Percentiles rank a stretch among this genome's conserved stretches.
phyloP scores from a whole-genome alignment of 31 red algal species.

The Odonthalia washingtoniensis region DNA sequence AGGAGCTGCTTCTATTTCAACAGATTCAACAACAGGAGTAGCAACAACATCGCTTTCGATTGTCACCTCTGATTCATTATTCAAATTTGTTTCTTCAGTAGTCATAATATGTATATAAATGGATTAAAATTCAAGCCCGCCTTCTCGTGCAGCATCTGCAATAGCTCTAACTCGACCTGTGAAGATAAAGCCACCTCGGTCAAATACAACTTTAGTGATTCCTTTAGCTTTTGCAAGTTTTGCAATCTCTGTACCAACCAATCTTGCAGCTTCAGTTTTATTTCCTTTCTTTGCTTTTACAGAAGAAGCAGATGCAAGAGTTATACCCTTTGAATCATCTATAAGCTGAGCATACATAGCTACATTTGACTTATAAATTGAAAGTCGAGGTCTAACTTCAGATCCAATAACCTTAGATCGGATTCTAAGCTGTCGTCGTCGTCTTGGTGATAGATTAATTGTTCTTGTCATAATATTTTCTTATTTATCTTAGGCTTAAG shows the following conservation, averaged over 20 bases:
- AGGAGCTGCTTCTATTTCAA: slow-evolving; percentile 8
- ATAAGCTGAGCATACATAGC: not conserved
- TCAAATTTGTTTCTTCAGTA: slow-evolving; percentile 5
- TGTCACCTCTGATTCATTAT: slow-evolving; percentile 5
- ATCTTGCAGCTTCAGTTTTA: slow-evolving; percentile 13
- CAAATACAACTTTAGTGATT: slow-evolving; percentile 17
- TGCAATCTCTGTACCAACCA: slow-evolving; percentile 11
- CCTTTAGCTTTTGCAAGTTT: slow-evolving; percentile 3
- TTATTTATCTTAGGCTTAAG: slow-evolving; percentile 14
- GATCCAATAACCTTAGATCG: slow-evolving; percentile 5
- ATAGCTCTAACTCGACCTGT: slow-evolving; percentile 19
- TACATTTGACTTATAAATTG: not conserved
- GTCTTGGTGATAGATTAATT: not conserved
- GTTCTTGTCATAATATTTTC: slow-evolving; percentile 17
- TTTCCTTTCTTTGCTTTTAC: not conserved
- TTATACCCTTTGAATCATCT: slow-evolving; percentile 16
- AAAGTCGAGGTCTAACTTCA: slow-evolving; percentile 8
- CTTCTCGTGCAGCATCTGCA: slow-evolving; percentile 20
- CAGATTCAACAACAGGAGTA: slow-evolving; percentile 12
- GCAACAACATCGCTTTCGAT: not conserved
- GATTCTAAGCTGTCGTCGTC: too few relatives aligned
- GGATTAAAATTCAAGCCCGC: slow-evolving; percentile 20
- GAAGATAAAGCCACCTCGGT: slow-evolving; percentile 10
- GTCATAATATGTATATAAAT: slow-evolving; percentile 17
- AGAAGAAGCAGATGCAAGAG: slow-evolving; percentile 15